Evolutionary conservation across 208 protist species (phyloP).

Genomic region (Zelonia costaricensis): DNA sequence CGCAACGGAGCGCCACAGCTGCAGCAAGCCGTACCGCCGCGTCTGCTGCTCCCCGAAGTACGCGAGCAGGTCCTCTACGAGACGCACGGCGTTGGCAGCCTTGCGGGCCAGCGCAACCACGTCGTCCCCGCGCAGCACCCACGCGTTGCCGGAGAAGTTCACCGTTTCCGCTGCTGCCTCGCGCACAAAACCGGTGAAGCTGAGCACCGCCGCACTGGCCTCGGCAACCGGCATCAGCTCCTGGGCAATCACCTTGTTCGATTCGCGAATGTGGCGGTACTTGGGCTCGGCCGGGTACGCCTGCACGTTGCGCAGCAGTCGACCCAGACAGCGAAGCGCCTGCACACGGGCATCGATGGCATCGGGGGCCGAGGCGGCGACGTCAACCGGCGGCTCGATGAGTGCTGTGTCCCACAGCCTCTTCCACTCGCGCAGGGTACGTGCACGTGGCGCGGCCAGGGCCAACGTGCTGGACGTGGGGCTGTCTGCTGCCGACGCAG

Average conservation of each 20-base stretch:
- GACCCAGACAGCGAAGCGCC: constrained; percentile 45
- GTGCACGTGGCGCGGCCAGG: not conserved
- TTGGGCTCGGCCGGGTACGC: constrained; percentile 40
- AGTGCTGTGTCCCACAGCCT: constrained; percentile 9
- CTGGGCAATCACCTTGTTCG: constrained; percentile 34
- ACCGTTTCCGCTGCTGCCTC: no score
- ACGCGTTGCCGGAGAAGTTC: no score
- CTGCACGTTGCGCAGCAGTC: constrained; percentile 50
- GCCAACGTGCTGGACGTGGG: no score
- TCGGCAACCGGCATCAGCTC: constrained; percentile 54
- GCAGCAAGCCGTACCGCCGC: constrained; percentile 25
- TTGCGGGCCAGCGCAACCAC: not conserved
- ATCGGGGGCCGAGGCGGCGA: not conserved
- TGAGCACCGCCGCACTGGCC: constrained; percentile 37
- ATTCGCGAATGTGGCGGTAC: constrained; percentile 53
- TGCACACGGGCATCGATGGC: constrained; percentile 20
- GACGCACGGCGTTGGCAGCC: not conserved
- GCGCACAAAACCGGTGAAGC: constrained; percentile 46
- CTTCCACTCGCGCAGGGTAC: constrained; percentile 12
- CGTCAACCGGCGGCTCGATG: not conserved
- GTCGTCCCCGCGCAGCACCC: constrained; percentile 13
- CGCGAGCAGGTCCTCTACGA: constrained; percentile 16
- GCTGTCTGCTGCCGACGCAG: not conserved
- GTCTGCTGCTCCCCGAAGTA: constrained; percentile 22
- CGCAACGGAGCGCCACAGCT: constrained; percentile 31